phyloP scores from a whole-genome alignment of 202 grass and related monocot genomes.

The Zizania palustris region DNA sequence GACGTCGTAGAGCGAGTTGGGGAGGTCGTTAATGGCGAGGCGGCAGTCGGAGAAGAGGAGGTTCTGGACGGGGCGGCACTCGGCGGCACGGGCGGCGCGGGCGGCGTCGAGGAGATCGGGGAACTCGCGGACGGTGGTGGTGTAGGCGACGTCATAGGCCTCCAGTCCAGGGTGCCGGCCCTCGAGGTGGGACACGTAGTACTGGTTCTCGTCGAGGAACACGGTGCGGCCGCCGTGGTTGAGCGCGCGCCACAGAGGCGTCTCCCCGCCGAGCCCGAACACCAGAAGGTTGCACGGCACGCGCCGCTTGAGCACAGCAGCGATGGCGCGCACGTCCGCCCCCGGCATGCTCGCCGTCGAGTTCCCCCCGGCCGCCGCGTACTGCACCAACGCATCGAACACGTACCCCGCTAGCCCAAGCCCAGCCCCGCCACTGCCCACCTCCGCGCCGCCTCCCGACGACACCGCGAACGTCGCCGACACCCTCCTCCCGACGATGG shows the following conservation, averaged over 20 bases:
- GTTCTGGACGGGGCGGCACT: conserved; percentile 90
- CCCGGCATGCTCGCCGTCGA: conserved; percentile 68
- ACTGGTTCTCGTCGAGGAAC: conserved; percentile 97
- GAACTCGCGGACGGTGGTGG: conserved; percentile 84
- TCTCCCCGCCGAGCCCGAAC: conserved; percentile 88
- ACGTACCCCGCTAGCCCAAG: conserved; percentile 53
- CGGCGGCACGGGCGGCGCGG: conserved; percentile 43
- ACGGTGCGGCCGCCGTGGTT: conserved; percentile 91
- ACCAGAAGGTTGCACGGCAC: conserved; percentile 79
- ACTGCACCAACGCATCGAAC: conserved; percentile 80
- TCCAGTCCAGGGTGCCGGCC: conserved; percentile 72
- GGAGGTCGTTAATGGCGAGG: conserved; percentile 89
- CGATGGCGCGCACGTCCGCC: conserved; percentile 66
- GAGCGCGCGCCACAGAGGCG: conserved; percentile 85
- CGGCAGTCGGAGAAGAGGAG: conserved; percentile 94
- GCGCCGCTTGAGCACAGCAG: conserved; percentile 58
- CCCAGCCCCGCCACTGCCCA: not conserved
- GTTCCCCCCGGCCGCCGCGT: conserved; percentile 54
- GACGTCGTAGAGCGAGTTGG: conserved; percentile 86
- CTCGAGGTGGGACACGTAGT: conserved; percentile 87
- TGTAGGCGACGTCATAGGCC: conserved; percentile 85
- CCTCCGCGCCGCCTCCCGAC: not conserved
- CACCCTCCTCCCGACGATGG: not conserved
- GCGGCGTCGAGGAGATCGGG: conserved; percentile 66
- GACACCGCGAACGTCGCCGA: conserved; percentile 16